phyloP scores from a whole-genome alignment of 371 early-diverging fungal species.

The Neoconidiobolus thromboides region DNA sequence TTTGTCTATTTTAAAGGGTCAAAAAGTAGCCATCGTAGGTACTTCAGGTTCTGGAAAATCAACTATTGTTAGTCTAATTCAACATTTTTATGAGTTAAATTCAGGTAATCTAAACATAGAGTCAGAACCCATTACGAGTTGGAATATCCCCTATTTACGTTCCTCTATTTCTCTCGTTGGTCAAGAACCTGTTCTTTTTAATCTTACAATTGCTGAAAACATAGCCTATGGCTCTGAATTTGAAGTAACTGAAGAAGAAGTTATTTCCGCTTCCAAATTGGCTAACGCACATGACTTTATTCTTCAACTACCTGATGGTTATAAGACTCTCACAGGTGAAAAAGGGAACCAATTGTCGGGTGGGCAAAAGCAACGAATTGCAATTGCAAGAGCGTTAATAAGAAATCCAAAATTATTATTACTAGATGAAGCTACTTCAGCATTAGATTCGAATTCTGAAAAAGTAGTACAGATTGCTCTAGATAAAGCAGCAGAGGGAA shows the following conservation, averaged over 20 bases:
- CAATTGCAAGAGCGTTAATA: slow-evolving; percentile 51
- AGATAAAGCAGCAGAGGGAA: slow-evolving; percentile 44
- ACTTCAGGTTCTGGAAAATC: slow-evolving; percentile 45
- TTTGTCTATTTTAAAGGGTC: slow-evolving; percentile 35
- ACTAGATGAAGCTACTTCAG: slow-evolving; percentile 93
- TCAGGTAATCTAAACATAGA: slow-evolving; percentile 42
- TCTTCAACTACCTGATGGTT: slow-evolving; percentile 36
- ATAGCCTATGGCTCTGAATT: slow-evolving; percentile 27
- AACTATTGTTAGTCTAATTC: slow-evolving; percentile 39
- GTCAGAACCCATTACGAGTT: slow-evolving; percentile 38
- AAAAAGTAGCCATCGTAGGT: slow-evolving; percentile 18
- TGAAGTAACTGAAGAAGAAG: slow-evolving; percentile 17
- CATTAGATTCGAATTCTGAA: slow-evolving; percentile 80
- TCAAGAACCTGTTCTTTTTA: slow-evolving; percentile 78
- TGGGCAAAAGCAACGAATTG: slow-evolving; percentile 53
- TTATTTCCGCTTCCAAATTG: slow-evolving; percentile 32
- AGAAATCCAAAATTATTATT: slow-evolving; percentile 70
- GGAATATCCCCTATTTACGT: slow-evolving; percentile 38
- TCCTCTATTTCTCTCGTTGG: slow-evolving; percentile 58
- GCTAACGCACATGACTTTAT: slow-evolving; percentile 71
- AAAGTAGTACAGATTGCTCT: slow-evolving; percentile 74
- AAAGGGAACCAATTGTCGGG: slow-evolving; percentile 47
- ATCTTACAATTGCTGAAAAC: slow-evolving; percentile 68
- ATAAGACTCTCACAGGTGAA: slow-evolving; percentile 60
- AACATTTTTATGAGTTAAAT: slow-evolving; percentile 50